Evolutionary conservation across 768 basidiomycete species (phyloP).

Genomic region (Leccinum subtestaceum): DNA sequence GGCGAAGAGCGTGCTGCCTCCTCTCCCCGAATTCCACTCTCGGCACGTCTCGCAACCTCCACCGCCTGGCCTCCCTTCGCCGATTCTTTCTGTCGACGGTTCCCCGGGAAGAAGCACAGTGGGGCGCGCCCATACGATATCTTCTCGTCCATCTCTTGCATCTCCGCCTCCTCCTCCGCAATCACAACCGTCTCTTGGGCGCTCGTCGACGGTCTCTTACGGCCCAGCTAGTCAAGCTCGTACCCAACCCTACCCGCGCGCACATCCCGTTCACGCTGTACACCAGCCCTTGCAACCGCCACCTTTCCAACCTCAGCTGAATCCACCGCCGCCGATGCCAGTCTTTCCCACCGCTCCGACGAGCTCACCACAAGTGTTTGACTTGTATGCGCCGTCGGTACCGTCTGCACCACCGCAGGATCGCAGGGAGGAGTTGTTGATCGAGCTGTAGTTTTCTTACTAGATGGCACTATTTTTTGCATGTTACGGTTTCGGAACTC

Average conservation of each 20-base stretch:
- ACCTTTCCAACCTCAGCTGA: conserved; percentile 19
- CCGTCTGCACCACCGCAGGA: conserved; percentile 50
- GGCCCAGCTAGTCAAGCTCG: conserved; percentile 6
- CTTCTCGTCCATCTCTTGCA: conserved; percentile 17
- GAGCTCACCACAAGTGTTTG: conserved; percentile 50
- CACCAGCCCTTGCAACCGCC: conserved; percentile 13
- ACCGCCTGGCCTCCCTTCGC: conserved; percentile 17
- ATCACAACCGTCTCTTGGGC: conserved; percentile 21
- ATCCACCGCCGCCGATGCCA: conserved; percentile 47
- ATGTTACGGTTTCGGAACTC: too few relatives aligned
- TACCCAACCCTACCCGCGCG: conserved; percentile 7
- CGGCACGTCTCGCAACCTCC: conserved; percentile 20
- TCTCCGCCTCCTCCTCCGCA: conserved; percentile 14
- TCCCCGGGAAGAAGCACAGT: conserved; percentile 20
- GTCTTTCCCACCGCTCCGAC: conserved; percentile 69
- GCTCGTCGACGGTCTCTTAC: conserved; percentile 23
- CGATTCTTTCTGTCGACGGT: conserved; percentile 16
- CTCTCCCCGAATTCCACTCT: conserved; percentile 10
- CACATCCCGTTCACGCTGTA: background rate
- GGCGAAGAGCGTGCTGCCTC: background rate
- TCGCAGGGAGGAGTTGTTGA: conserved; percentile 58
- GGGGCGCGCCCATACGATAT: conserved; percentile 30
- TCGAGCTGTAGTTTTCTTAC: conserved; percentile 33
- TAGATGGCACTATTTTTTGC: background rate
- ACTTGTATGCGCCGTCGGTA: conserved; percentile 47